phyloP scores from a whole-genome alignment of 139 green algal species.

The Tetradesmus obliquus region DNA sequence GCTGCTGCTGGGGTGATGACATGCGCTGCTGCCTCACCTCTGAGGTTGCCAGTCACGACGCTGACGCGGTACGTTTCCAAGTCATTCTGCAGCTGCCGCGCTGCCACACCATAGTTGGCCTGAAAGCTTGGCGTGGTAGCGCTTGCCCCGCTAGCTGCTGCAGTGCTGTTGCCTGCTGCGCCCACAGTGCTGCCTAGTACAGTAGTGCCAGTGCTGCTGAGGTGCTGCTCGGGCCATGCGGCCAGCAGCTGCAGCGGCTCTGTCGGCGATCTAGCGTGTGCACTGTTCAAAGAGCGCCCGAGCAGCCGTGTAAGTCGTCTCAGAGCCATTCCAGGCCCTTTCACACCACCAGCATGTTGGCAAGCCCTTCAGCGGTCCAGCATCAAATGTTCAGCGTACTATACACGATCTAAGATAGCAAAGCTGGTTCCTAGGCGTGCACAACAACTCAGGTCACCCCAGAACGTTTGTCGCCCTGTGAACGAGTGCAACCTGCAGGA shows the following conservation, averaged over 20 bases:
- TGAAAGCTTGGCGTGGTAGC: neutral
- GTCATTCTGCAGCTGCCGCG: conserved; percentile 32
- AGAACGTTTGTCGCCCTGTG: neutral
- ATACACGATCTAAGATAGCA: neutral
- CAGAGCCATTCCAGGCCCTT: neutral
- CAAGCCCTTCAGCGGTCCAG: neutral
- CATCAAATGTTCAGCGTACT: neutral
- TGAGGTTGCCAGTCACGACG: conserved; percentile 85
- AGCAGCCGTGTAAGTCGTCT: neutral
- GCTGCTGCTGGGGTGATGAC: neutral
- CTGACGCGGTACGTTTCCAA: conserved; percentile 36
- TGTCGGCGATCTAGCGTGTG: neutral
- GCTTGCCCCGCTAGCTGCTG: neutral
- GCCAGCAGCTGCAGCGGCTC: conserved; percentile 7
- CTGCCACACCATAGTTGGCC: conserved; percentile 33
- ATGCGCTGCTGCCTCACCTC: conserved; percentile 56
- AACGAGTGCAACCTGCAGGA: neutral
- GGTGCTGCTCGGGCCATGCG: neutral
- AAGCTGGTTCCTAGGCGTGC: neutral
- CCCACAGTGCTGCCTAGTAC: neutral
- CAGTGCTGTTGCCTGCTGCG: neutral
- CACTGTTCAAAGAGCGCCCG: neutral
- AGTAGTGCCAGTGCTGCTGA: conserved; percentile 1
- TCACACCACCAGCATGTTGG: neutral
- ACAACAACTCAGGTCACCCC: neutral